Conservation (phyloP, 352 stramenopile genomes). For the Globisporangium lucens region DNA sequence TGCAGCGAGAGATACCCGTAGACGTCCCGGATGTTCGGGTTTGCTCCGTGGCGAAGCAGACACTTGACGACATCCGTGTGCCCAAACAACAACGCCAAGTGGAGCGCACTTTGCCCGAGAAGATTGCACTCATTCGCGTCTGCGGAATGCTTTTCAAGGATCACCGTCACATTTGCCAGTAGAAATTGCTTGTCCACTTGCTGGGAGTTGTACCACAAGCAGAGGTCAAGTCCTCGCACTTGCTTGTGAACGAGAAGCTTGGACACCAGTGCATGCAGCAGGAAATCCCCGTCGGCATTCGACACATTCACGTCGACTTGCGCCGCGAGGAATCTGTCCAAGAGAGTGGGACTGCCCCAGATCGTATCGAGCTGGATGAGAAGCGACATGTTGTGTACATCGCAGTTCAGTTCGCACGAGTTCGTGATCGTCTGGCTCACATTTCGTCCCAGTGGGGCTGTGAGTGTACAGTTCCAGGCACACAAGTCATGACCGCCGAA, state of each 20-base stretch:
- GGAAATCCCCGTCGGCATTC: slow-evolving; percentile 53
- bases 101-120: slow-evolving; percentile 60
- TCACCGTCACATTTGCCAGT: slow-evolving; percentile 20
- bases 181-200: slow-evolving; percentile 19
- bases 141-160: slow-evolving; percentile 36
- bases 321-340: slow-evolving; percentile 32
- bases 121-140: slow-evolving; percentile 61
- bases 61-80: slow-evolving; percentile 38
- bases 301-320: slow-evolving; percentile 62
- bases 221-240: slow-evolving; percentile 54
- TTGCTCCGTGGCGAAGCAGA: slow-evolving; percentile 44
- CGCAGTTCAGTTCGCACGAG: slow-evolving; percentile 11
- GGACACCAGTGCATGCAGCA: slow-evolving; percentile 62
- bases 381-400: slow-evolving; percentile 21
- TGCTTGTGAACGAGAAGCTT: slow-evolving; percentile 41
- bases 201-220: slow-evolving; percentile 55
- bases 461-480: slow-evolving; percentile 55
- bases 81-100: slow-evolving; percentile 63
- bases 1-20: slow-evolving; percentile 63
- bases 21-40: slow-evolving; percentile 53
- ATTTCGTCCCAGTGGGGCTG: slow-evolving; percentile 25
- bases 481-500: slow-evolving; percentile 40
- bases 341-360: slow-evolving; percentile 25
- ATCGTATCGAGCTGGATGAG: slow-evolving; percentile 38
- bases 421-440: slow-evolving; percentile 17